Evolutionary conservation across 1,284 basidiomycete species (phyloP), one percentile per base, ranked within the genome.

Genomic region (Puccinia polysora): DNA sequence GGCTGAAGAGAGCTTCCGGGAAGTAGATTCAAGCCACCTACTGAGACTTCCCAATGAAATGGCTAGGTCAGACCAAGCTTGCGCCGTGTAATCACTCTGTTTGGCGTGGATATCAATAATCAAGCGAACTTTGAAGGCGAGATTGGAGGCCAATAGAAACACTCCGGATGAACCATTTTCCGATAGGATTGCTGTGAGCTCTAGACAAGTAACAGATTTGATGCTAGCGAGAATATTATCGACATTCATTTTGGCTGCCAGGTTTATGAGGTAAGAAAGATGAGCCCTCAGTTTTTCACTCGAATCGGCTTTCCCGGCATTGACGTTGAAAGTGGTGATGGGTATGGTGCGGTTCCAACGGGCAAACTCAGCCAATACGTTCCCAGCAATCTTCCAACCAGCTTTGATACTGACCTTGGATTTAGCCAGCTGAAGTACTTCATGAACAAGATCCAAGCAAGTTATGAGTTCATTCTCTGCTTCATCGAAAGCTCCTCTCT

Each of bases 361-460:
- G 25, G 23, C 63, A 20, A 81, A 77, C 14, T 77, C 76, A 34
- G 87, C 87, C 2, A 90, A 81, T 0, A 88, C 87, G 79, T 98
- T 95, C 0, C 86, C 89, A 10, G 88, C 83, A 2, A 87, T 82
- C 80, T 97, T 98, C 94, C 95, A 97, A 0, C 85, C 86, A 25
- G 91, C 4, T 85, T 86, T 47, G 84, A 79, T 74, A 6, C 74
- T 74, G 1, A 72, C 68, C 1, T 74, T 75, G 4, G 62, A 73
- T n/a, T 73, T 60, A 38, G 75, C 55, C 23, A 75, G 72, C 36
- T 83, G 80, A 63, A 91, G 81, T 1, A 88, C 83, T 43, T 81
- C 78, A n/a, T 87, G 78, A 4, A 86, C 84, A 4, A 85, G 81
- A 4, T 78, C 77, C 60, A 95, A 83, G 0, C 88, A 83, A 10